Percentiles rank a stretch among this genome's conserved stretches.
Evolutionary conservation across 352 stramenopile species (phyloP).

Genomic region (Blastocystis sp.): DNA sequence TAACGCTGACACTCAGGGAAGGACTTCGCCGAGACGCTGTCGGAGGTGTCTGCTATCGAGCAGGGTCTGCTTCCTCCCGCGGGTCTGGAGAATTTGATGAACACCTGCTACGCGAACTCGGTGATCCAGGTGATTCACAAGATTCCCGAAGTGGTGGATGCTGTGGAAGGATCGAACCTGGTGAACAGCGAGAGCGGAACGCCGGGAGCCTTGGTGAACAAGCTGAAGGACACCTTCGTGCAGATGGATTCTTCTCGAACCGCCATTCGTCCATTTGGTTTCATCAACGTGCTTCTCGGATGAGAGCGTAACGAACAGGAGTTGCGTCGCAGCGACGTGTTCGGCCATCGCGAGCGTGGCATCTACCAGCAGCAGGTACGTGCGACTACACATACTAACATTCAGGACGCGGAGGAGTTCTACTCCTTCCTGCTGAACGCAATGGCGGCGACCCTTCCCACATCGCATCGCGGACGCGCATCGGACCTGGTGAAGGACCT

Average conservation of each 20-base stretch:
- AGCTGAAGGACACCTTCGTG: constrained; percentile 30
- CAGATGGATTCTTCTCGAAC: neutral
- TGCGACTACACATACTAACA: neutral
- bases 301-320: neutral
- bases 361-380: constrained; percentile 50
- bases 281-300: neutral
- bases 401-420: constrained; percentile 85
- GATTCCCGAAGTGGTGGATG: constrained; percentile 50
- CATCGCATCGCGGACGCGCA: neutral
- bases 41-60: neutral
- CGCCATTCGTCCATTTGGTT: constrained; percentile 20
- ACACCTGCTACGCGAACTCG: constrained; percentile 54
- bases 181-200: neutral
- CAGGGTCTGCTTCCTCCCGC: constrained; percentile 18
- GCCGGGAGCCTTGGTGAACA: neutral
- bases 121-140: constrained; percentile 57
- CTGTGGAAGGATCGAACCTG: neutral
- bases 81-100: constrained; percentile 51
- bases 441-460: constrained; percentile 71
- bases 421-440: constrained; percentile 76
- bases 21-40: neutral
- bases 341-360: neutral
- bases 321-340: constrained; percentile 47
- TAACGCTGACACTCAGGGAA: neutral
- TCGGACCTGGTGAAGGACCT: constrained; percentile 70